phyloP scores from a whole-genome alignment of 2,329 filamentous ascomycete genomes.

The Cladophialophora exuberans region DNA sequence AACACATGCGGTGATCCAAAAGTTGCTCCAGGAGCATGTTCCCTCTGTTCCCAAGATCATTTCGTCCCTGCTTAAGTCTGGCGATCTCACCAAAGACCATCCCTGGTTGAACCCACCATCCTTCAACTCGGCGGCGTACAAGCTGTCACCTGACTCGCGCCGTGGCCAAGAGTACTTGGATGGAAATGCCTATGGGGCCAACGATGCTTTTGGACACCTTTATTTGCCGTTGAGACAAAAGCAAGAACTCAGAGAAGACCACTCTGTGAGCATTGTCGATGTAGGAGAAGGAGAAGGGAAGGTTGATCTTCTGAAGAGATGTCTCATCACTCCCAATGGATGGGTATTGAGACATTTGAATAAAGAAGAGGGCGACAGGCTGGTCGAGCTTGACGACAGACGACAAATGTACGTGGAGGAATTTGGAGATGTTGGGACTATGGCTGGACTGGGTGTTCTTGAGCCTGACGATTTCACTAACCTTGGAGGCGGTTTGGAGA shows the following conservation, averaged over 20 bases:
- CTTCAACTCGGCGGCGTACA: constrained; percentile 34
- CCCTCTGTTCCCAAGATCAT: constrained; percentile 31
- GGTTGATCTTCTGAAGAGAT: constrained; percentile 44
- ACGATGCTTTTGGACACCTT: constrained; percentile 43
- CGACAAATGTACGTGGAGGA: constrained; percentile 42
- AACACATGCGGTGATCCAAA: constrained; percentile 21
- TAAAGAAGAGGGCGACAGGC: constrained; percentile 49
- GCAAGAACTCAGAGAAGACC: constrained; percentile 45
- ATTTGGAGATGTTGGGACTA: constrained; percentile 41
- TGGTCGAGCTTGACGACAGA: constrained; percentile 49
- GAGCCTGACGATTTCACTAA: constrained; percentile 49
- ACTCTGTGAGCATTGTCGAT: constrained; percentile 44
- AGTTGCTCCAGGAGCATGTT: constrained; percentile 28
- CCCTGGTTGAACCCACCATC: constrained; percentile 44
- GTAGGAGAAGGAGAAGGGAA: constrained; percentile 36
- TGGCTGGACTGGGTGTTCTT: constrained; percentile 29
- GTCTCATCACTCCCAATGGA: constrained; percentile 50
- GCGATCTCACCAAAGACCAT: constrained; percentile 42
- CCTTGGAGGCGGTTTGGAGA: constrained; percentile 48
- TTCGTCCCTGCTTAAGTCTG: constrained; percentile 27
- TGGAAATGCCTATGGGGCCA: constrained; percentile 33
- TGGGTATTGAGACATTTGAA: constrained; percentile 49
- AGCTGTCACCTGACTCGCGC: constrained; percentile 30
- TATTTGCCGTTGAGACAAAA: constrained; percentile 48
- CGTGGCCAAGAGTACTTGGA: constrained; percentile 34